Percentiles rank a stretch among this genome's conserved stretches.
Conservation (phyloP, 345 rosid species). For the Gossypioides kirkii region DNA sequence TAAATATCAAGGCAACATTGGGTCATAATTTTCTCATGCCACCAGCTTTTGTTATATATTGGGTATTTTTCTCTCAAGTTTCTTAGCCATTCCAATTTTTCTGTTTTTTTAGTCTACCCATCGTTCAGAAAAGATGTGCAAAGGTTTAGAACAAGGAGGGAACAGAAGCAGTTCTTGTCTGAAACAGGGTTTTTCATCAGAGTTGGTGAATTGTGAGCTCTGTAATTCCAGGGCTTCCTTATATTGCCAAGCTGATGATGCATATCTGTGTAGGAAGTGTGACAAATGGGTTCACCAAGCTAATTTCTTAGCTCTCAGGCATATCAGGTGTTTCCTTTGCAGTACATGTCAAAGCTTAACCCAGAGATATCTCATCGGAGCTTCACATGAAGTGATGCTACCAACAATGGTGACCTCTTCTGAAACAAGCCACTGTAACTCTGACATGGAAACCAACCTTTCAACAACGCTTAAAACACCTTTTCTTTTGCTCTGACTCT, state of each 20-base stretch:
- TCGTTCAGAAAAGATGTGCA: conserved; percentile 39
- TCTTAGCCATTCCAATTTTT: not conserved
- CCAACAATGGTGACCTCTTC: conserved; percentile 25
- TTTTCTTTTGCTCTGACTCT: conserved; percentile 53
- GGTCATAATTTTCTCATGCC: not conserved
- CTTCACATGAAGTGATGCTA: conserved; percentile 33
- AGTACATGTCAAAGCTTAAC: conserved; percentile 56
- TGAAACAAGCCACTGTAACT: conserved; percentile 27
- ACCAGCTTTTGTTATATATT: not conserved
- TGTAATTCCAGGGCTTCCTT: conserved; percentile 54
- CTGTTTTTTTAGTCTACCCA: not conserved
- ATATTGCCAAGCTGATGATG: conserved; percentile 82
- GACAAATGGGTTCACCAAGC: conserved; percentile 78
- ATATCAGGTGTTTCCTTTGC: conserved; percentile 66
- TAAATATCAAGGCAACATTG: not conserved
- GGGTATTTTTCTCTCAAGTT: not conserved
- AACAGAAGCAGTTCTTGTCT: conserved; percentile 15
- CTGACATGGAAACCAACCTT: conserved; percentile 20
- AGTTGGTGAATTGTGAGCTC: conserved; percentile 49
- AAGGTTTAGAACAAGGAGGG: conserved; percentile 35
- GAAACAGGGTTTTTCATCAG: conserved; percentile 16
- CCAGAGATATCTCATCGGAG: conserved; percentile 51
- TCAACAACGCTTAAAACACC: conserved; percentile 33
- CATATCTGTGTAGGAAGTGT: conserved; percentile 59
- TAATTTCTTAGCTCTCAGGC: conserved; percentile 76